Evolutionary conservation across 148 eudicot genomes (phyloP).

Genomic region (Rhododendron mucronatum): DNA sequence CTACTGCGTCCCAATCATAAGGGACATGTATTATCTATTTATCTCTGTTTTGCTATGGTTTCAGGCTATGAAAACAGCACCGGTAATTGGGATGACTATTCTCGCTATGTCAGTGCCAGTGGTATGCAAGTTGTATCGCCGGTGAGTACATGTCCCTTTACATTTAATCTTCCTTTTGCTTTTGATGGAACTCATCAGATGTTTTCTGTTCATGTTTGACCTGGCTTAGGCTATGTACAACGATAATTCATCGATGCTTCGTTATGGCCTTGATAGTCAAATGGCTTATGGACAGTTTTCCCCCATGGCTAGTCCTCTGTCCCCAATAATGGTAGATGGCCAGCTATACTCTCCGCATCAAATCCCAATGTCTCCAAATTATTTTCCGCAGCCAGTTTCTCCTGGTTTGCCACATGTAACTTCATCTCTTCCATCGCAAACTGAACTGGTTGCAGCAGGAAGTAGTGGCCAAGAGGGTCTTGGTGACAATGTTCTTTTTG

Average conservation of each 20-base stretch:
- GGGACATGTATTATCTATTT: neutral
- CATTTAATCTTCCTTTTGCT: neutral
- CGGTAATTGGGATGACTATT: slow-evolving; percentile 71
- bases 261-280: slow-evolving; percentile 70
- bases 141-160: slow-evolving; percentile 39
- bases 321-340: slow-evolving; percentile 80
- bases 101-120: slow-evolving; percentile 71
- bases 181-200: neutral
- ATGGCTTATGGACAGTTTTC: slow-evolving; percentile 95
- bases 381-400: slow-evolving; percentile 67
- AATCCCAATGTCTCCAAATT: slow-evolving; percentile 64
- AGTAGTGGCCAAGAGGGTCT: slow-evolving; percentile 39
- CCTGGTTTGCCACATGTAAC: slow-evolving; percentile 70
- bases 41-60: slow-evolving; percentile 2
- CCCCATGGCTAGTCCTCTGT: slow-evolving; percentile 74
- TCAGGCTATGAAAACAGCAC: slow-evolving; percentile 71
- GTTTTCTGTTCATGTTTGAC: slow-evolving; percentile 8
- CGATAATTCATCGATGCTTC: slow-evolving; percentile 67
- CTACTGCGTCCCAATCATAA: neutral
- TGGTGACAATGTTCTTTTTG: slow-evolving; percentile 28
- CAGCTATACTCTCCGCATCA: slow-evolving; percentile 86
- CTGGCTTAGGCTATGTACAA: slow-evolving; percentile 58
- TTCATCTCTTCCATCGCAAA: slow-evolving; percentile 62
- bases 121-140: slow-evolving; percentile 88
- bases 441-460: slow-evolving; percentile 58